phyloP scores from a whole-genome alignment of 257 asterid genomes.

The Prunella vulgaris region DNA sequence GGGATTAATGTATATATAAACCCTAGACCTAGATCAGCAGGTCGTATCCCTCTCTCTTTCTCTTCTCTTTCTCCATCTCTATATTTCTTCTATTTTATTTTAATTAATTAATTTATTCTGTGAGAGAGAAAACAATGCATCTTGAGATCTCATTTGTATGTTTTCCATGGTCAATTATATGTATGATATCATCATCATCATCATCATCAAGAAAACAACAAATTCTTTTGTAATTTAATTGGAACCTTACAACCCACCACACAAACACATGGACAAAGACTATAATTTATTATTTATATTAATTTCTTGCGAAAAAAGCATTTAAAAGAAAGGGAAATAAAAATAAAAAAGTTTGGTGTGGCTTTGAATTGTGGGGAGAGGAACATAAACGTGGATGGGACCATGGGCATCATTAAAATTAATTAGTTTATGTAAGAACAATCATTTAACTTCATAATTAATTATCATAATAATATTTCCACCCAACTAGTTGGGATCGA shows the following conservation, averaged over 20 bases:
- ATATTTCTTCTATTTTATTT: neutral
- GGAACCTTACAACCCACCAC: conserved; percentile 15
- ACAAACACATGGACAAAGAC: conserved; percentile 25
- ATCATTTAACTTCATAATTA: conserved; percentile 27
- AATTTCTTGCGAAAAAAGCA: conserved; percentile 19
- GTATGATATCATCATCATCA: conserved; percentile 26
- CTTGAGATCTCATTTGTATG: conserved; percentile 29
- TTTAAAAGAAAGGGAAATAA: neutral
- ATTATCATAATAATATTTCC: conserved; percentile 19
- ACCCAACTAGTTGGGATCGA: conserved; percentile 47
- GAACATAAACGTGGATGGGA: conserved; percentile 45
- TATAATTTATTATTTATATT: conserved; percentile 25
- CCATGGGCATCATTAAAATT: conserved; percentile 32
- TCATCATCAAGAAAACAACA: conserved; percentile 17
- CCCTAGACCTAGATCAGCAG: conserved; percentile 24
- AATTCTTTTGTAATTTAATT: neutral
- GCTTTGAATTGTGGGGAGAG: conserved; percentile 29
- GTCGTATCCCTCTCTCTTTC: neutral
- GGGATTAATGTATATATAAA: conserved; percentile 15
- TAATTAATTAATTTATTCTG: too few species aligned
- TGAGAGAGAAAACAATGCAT: conserved; percentile 5
- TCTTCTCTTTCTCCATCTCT: neutral
- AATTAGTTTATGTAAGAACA: conserved; percentile 33
- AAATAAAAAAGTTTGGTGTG: conserved; percentile 25
- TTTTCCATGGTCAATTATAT: conserved; percentile 28